Conservation (phyloP, 129 eudicot genomes). For the Erigeron canadensis region DNA sequence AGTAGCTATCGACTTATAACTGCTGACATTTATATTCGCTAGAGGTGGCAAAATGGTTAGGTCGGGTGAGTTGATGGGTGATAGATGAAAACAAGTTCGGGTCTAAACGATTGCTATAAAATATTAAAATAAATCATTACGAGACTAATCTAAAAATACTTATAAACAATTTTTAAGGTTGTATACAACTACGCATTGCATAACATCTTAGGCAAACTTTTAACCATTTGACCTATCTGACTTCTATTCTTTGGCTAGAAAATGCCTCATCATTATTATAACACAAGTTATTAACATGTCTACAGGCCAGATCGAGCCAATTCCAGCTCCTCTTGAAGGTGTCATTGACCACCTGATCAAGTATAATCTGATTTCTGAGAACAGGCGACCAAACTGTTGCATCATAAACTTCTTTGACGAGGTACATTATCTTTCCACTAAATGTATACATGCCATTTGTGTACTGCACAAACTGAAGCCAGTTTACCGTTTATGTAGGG, state of each 20-base stretch:
- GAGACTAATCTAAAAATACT: too few species aligned
- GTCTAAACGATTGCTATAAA: too few species aligned
- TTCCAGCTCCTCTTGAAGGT: constrained; percentile 81
- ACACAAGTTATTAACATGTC: constrained; percentile 4
- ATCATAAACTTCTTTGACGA: constrained; percentile 90
- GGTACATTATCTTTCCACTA: constrained; percentile 38
- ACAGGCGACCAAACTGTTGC: constrained; percentile 85
- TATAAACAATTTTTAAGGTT: too few species aligned
- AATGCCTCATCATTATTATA: background rate
- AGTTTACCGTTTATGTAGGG: constrained; percentile 46
- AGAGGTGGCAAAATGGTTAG: background rate
- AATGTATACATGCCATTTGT: background rate
- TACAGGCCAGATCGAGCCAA: constrained; percentile 77
- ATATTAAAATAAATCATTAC: too few species aligned
- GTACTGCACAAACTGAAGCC: background rate
- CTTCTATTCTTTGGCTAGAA: too few species aligned
- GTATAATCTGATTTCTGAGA: constrained; percentile 79
- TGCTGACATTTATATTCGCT: background rate
- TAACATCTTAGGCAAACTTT: too few species aligned
- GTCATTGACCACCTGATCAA: constrained; percentile 72
- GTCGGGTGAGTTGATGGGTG: background rate
- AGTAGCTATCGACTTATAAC: constrained; percentile 14
- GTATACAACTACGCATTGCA: too few species aligned
- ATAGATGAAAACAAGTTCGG: background rate
- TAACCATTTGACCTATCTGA: too few species aligned